Evolutionary conservation across 2,329 filamentous ascomycete species (phyloP), one percentile per base, ranked within the genome.

Genomic region (Fusarium irregulare): DNA sequence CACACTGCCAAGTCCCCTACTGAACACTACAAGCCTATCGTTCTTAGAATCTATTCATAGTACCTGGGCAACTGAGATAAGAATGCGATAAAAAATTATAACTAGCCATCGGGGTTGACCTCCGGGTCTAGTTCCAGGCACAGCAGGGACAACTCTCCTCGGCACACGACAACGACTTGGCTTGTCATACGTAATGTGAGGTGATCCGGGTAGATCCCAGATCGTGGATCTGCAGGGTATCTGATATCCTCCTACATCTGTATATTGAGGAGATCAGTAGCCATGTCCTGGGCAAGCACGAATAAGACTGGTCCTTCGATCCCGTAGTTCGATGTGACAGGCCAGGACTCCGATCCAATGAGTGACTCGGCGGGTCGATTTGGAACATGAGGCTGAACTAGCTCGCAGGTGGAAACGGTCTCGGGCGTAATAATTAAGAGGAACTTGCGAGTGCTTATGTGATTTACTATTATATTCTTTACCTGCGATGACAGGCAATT

Each of bases 111-210:
- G 14, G 13, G 23, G 9, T 20, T 27, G 13, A 27, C 18, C n/a
- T 27, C 32, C 21, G 23, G 13, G 30, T 41, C 3, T 27, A 20
- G 20, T 51, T 41, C 13, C 49, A 51, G 49, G 18, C 20, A 51
- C 49, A 16, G 34, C 32, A 25, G 30, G 13, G 32, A 27, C 13
- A 27, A 20, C 23, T 27, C 21, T 34, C 32, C 49, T 51, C 12
- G 49, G 49, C 32, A 41, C 23, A 51, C 23, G 32, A 41, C 32
- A 51, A 27, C 32, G 18, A 20, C 32, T 41, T 51, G 32, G 34
- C 49, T 51, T 51, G 49, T 51, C 32, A 51, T 51, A 51, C 32
- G 32, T 50, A 50, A 50, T 50, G n/a, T 23, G 48, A 50, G 30
- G 18, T 50, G 48, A 18, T 23, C 21, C 48, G 30, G 48, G 48